These are phyloP conservation scores for Aureobasidium sp. DNA, from an alignment of 2,329 filamentous ascomycete genomes.

Conservation along the genomic window DNA sequence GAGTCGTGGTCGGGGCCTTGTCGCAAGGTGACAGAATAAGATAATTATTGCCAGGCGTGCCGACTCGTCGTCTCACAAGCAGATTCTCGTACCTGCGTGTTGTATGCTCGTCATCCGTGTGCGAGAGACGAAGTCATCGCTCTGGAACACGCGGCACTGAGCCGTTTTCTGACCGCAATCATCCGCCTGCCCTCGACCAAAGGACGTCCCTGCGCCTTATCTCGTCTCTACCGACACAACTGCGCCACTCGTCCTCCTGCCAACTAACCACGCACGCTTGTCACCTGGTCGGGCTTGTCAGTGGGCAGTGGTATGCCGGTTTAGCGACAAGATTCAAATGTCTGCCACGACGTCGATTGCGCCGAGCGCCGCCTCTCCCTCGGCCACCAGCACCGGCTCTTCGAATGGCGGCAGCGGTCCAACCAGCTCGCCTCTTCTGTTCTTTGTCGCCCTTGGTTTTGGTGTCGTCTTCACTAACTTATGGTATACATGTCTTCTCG, in stretches of 20 bases:
- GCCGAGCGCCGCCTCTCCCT: conserved; percentile 18
- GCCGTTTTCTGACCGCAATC: conserved; percentile 3
- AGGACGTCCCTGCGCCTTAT: neutral
- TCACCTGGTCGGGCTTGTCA: neutral
- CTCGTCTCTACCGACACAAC: neutral
- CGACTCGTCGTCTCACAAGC: neutral
- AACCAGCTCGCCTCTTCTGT: conserved; percentile 69
- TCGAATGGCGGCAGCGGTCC: conserved; percentile 36
- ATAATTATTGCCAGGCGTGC: neutral
- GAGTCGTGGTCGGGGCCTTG: neutral
- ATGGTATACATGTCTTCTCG: conserved; percentile 62
- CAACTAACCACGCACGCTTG: neutral
- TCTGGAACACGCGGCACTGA: neutral
- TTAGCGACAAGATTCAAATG: conserved; percentile 1
- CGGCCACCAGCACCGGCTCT: conserved; percentile 20
- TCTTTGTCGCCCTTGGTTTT: conserved; percentile 93
- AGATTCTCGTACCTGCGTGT: neutral
- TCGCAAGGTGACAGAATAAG: neutral
- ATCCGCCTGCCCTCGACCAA: neutral
- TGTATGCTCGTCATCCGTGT: neutral
- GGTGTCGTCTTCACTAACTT: conserved; percentile 98
- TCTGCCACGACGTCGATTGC: conserved; percentile 12
- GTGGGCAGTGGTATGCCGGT: conserved; percentile 3
- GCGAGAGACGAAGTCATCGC: neutral
- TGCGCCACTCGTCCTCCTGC: neutral